A percentile compares a stretch with the other conserved stretches of the same genome.
These are phyloP conservation scores for Silene vulgaris DNA, from an alignment of 179 eudicot species.

Conservation along the genomic window DNA sequence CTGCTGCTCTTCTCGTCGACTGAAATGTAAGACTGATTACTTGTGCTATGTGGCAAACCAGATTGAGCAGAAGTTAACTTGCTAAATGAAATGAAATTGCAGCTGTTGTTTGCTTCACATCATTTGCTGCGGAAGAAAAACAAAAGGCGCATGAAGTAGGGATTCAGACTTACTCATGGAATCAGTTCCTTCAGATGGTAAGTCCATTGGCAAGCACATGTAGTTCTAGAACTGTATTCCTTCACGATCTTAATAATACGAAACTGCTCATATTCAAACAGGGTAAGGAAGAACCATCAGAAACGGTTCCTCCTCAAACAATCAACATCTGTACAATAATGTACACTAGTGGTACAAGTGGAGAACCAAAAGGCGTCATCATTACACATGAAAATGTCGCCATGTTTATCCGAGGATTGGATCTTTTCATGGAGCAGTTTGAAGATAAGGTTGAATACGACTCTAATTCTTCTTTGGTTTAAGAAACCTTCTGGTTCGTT, in stretches of 20 bases:
- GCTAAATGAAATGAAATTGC: conserved; percentile 30
- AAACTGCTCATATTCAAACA: conserved; percentile 25
- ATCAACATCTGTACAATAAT: conserved; percentile 69
- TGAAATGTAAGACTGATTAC: conserved; percentile 50
- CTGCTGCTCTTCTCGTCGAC: conserved; percentile 53
- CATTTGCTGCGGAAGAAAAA: conserved; percentile 47
- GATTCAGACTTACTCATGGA: conserved; percentile 58
- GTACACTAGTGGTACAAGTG: conserved; percentile 98
- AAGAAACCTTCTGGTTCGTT: not conserved
- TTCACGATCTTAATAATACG: not conserved
- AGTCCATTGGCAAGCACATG: conserved; percentile 2
- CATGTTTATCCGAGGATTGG: conserved; percentile 52
- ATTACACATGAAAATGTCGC: conserved; percentile 76
- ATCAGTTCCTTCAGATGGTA: conserved; percentile 63
- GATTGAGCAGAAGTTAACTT: not conserved
- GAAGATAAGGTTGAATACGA: conserved; percentile 66
- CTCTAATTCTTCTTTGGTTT: not conserved
- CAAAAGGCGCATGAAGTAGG: conserved; percentile 45
- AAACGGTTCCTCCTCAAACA: conserved; percentile 54
- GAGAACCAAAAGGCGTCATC: conserved; percentile 92
- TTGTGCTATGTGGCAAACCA: not conserved
- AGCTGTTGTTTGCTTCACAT: conserved; percentile 77
- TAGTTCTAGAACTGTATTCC: conserved; percentile 1
- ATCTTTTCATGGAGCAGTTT: conserved; percentile 75
- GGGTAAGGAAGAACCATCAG: conserved; percentile 62